phyloP scores from a whole-genome alignment of 352 stramenopile genomes.

The Phytophthora brassicae region DNA sequence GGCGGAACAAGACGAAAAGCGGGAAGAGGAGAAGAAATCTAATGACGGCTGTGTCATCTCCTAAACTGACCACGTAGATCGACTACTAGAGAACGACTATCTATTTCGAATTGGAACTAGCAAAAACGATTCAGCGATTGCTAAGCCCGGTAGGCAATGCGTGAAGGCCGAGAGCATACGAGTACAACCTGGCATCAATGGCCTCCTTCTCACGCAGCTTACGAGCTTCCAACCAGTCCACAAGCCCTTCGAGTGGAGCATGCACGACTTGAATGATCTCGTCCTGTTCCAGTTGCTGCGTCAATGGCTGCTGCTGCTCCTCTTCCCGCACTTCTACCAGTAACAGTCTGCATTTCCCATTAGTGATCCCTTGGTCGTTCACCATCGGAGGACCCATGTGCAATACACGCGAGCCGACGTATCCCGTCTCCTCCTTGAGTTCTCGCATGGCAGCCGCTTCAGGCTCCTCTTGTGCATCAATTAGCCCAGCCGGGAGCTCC shows the following conservation, averaged over 20 bases:
- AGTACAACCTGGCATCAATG: constrained; percentile 63
- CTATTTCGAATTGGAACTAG: constrained; percentile 27
- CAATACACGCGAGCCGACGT: constrained; percentile 60
- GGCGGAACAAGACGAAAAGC: constrained; percentile 26
- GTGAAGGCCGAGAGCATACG: constrained; percentile 54
- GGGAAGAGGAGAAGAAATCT: constrained; percentile 21
- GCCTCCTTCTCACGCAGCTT: constrained; percentile 42
- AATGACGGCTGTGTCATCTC: constrained; percentile 30
- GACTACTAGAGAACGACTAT: constrained; percentile 26
- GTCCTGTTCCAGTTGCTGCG: constrained; percentile 61
- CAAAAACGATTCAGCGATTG: constrained; percentile 2
- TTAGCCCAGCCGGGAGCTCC: constrained; percentile 91
- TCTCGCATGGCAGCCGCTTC: constrained; percentile 79
- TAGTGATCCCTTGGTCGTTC: constrained; percentile 80
- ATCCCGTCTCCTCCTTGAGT: constrained; percentile 91
- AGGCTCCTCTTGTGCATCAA: constrained; percentile 81
- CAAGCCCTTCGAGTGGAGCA: constrained; percentile 59
- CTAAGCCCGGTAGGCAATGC: constrained; percentile 30
- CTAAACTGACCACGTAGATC: constrained; percentile 14
- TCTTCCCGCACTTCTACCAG: constrained; percentile 57
- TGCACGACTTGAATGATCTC: constrained; percentile 76
- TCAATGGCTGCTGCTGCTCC: constrained; percentile 27
- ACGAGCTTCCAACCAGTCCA: constrained; percentile 55
- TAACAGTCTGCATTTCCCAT: constrained; percentile 68
- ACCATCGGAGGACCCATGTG: constrained; percentile 79